Conservation (phyloP, 2,329 filamentous ascomycete genomes). For the Scortechinia acanthostroma region DNA sequence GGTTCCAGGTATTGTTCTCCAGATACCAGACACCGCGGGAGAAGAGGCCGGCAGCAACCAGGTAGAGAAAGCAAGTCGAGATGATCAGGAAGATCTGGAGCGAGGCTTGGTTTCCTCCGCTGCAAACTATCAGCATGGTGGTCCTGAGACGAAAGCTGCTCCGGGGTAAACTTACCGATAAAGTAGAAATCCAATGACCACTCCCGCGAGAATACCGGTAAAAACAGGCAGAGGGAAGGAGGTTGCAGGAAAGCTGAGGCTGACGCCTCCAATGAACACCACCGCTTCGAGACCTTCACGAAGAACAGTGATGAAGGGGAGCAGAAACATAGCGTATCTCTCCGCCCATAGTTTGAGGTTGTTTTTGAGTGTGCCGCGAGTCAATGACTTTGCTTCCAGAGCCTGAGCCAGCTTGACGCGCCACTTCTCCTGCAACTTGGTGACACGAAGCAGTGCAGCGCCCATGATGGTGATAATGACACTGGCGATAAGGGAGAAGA, state of each 20-base stretch:
- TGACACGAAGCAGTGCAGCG: slow-evolving; percentile 71
- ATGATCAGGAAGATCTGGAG: slow-evolving; percentile 59
- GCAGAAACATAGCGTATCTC: slow-evolving; percentile 78
- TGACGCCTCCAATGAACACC: slow-evolving; percentile 79
- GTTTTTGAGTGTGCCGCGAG: background rate
- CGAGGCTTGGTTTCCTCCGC: slow-evolving; percentile 43
- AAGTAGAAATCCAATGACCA: slow-evolving; percentile 63
- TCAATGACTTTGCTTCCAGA: slow-evolving; percentile 28
- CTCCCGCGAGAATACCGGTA: slow-evolving; percentile 62
- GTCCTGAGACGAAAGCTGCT: too few relatives aligned
- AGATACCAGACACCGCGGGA: slow-evolving; percentile 56
- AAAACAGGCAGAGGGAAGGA: slow-evolving; percentile 74
- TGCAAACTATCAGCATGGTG: background rate
- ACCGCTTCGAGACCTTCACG: slow-evolving; percentile 81
- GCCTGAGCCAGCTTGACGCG: slow-evolving; percentile 71
- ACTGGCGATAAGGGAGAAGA: slow-evolving; percentile 68
- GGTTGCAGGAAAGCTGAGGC: slow-evolving; percentile 66
- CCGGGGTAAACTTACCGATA: slow-evolving; percentile 68
- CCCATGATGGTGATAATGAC: slow-evolving; percentile 79
- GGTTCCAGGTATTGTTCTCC: slow-evolving; percentile 43
- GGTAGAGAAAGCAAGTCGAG: slow-evolving; percentile 61
- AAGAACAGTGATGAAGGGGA: slow-evolving; percentile 83
- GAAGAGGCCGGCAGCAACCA: slow-evolving; percentile 60
- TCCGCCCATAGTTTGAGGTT: slow-evolving; percentile 41
- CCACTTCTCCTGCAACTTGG: slow-evolving; percentile 83